Evolutionary conservation across 805 yeast species (phyloP).

Genomic region (Sungouiella thailandica): DNA sequence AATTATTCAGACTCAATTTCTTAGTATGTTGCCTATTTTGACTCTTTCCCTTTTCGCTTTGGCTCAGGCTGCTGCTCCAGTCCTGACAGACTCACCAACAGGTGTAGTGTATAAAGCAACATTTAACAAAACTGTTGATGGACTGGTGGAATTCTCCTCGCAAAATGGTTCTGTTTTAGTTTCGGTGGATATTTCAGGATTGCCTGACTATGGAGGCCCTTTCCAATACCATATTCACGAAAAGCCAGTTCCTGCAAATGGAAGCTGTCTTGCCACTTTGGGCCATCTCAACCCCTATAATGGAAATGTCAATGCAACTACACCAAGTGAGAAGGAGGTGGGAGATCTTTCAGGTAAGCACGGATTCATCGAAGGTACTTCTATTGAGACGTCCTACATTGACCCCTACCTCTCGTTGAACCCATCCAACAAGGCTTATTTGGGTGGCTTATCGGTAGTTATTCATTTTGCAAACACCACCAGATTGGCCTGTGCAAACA

Average conservation of each 20-base stretch:
- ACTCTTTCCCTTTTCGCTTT: conserved; percentile 10
- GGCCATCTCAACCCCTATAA: conserved; percentile 36
- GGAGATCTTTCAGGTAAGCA: conserved; percentile 40
- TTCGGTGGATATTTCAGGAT: conserved; percentile 24
- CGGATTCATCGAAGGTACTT: conserved; percentile 28
- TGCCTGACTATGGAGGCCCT: conserved; percentile 35
- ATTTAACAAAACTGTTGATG: conserved; percentile 18
- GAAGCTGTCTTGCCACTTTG: conserved; percentile 29
- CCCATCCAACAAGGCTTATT: conserved; percentile 19
- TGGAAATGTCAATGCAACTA: conserved; percentile 24
- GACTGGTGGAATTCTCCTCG: conserved; percentile 26
- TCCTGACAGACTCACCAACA: conserved; percentile 25
- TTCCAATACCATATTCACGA: conserved; percentile 38
- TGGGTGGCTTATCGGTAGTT: conserved; percentile 30
- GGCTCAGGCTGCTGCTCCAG: conserved; percentile 22
- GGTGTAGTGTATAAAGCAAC: conserved; percentile 24
- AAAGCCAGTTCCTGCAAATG: conserved; percentile 31
- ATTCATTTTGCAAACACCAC: conserved; percentile 29
- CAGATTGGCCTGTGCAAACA: conserved; percentile 37
- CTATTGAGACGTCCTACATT: conserved; percentile 18
- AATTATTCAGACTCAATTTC: too few relatives aligned
- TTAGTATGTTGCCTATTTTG: too few relatives aligned
- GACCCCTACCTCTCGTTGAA: conserved; percentile 32
- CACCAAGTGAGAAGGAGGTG: conserved; percentile 22
- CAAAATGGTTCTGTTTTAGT: conserved; percentile 30